phyloP scores from a whole-genome alignment of 805 yeast genomes.

The Metschnikowia lachancei region DNA sequence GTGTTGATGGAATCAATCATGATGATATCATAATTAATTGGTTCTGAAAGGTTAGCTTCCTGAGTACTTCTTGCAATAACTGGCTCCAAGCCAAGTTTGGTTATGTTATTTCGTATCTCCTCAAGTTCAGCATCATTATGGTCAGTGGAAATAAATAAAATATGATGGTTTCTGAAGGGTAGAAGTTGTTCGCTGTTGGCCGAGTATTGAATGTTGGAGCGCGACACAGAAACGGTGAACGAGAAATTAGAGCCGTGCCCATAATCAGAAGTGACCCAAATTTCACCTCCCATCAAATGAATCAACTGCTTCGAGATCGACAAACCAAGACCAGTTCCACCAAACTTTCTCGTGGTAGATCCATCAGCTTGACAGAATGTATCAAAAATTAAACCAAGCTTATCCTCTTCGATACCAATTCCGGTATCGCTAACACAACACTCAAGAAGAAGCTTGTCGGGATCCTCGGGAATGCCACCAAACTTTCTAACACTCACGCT shows the following conservation, averaged over 20 bases:
- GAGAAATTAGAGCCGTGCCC: conserved; percentile 82
- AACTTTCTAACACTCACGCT: conserved; percentile 68
- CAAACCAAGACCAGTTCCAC: conserved; percentile 88
- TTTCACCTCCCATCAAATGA: conserved; percentile 90
- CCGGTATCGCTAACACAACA: conserved; percentile 90
- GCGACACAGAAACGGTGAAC: conserved; percentile 77
- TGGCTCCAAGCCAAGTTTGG: conserved; percentile 59
- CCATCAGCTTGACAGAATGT: conserved; percentile 94
- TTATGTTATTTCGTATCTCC: conserved; percentile 51
- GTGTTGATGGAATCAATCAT: conserved; percentile 77
- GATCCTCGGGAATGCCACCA: conserved; percentile 30
- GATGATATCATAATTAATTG: conserved; percentile 71
- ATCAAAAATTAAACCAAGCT: conserved; percentile 80
- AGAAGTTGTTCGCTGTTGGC: conserved; percentile 65
- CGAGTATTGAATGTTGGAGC: conserved; percentile 59
- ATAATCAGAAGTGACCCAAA: conserved; percentile 81
- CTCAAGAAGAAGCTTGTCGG: conserved; percentile 55
- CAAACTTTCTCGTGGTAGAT: conserved; percentile 86
- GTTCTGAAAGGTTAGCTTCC: conserved; percentile 56
- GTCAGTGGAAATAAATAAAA: conserved; percentile 66
- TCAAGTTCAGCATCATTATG: conserved; percentile 51
- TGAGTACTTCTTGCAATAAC: conserved; percentile 53
- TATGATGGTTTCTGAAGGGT: conserved; percentile 70
- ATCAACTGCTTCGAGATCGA: conserved; percentile 85
- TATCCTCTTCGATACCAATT: conserved; percentile 84